Evolutionary conservation across 257 asterid species (phyloP).

Genomic region (Solanum stenotomum): DNA sequence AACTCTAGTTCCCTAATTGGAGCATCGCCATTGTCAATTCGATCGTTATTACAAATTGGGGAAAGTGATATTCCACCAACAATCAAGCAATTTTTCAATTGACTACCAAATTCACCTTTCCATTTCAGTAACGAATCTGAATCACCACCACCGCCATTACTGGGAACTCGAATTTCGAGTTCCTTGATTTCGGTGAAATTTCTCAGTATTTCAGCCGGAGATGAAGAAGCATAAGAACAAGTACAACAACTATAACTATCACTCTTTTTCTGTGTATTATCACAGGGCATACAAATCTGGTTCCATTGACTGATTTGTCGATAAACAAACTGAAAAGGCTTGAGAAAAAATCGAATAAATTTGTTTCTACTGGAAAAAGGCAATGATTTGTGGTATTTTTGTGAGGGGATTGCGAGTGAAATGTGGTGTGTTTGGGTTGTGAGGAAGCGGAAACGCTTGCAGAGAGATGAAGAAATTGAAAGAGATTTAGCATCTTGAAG

Average conservation of each 20-base stretch:
- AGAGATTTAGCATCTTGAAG: conserved; percentile 55
- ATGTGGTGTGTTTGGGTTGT: conserved; percentile 32
- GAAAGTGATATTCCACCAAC: conserved; percentile 40
- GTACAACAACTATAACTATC: conserved; percentile 8
- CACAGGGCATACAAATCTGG: not conserved
- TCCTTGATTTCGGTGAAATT: conserved; percentile 32
- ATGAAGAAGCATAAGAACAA: conserved; percentile 9
- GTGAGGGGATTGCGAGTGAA: conserved; percentile 28
- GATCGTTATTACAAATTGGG: not conserved
- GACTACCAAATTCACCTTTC: conserved; percentile 67
- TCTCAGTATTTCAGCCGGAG: conserved; percentile 27
- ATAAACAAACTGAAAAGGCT: conserved; percentile 29
- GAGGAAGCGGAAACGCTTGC: conserved; percentile 43
- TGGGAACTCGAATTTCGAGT: conserved; percentile 38
- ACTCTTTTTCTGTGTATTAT: not conserved
- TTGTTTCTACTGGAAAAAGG: not conserved
- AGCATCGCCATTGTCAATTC: not conserved
- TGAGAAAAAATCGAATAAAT: conserved; percentile 19
- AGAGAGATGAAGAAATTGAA: conserved; percentile 36
- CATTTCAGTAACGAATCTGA: conserved; percentile 32
- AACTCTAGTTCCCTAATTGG: not conserved
- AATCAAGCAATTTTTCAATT: conserved; percentile 51
- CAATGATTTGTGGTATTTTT: not conserved
- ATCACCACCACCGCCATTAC: not conserved
- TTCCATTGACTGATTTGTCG: conserved; percentile 25